Base-by-base conservation (phyloP, 495 filamentous ascomycete species). In the Daldinia bambusicola region DNA sequence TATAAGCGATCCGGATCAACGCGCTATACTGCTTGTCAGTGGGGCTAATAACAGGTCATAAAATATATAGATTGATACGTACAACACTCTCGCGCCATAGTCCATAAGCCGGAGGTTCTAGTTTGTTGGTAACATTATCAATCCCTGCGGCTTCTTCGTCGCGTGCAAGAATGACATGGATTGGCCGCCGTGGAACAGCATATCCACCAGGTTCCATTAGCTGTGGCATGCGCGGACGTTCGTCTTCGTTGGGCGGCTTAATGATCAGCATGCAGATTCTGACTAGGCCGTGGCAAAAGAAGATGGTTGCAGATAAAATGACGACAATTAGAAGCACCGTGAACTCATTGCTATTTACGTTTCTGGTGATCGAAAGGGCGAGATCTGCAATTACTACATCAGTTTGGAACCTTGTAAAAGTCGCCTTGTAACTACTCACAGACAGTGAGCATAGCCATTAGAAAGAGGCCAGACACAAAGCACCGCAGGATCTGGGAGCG, bases 21-120 rank as follows among this genome's bases (percentile, higher is more conserved):
- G 48, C 93, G 85, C 89, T 91, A 70, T 48, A 38, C 8, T 7
- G 62, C 18, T 22, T 61, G 60, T 75, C 60, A 80, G 65, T 10
- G 56, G 43, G 63, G n/a, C 4, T 50, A 30, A 55, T 31, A 9
- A 13, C 38, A 14, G 58, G 34, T 55, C 4, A 38, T 45, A 5
- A 14, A 13, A 38, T 12, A 16, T 30, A 36, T 2, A 26, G 16
- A 51, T 48, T n/a, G 4, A 20, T 55, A 89, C 90, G 77, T 87
- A 93, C 91, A 80, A 95, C 91, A 77, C 89, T 92, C 77, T 88
- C 86, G 65, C 92, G 82, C 93, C 93, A 97, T 9, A 92, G 76
- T 2, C 93, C 93, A 79, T 97, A 97, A n/a, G 93, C 92, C 14
- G 93, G 93, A 36, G 93, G 93, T 14, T 92, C 89, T 34, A 84